A percentile compares a stretch with the other conserved stretches of the same genome.
Evolutionary conservation across 2,329 filamentous ascomycete species (phyloP).

Genomic region (Sclerotinia borealis): DNA sequence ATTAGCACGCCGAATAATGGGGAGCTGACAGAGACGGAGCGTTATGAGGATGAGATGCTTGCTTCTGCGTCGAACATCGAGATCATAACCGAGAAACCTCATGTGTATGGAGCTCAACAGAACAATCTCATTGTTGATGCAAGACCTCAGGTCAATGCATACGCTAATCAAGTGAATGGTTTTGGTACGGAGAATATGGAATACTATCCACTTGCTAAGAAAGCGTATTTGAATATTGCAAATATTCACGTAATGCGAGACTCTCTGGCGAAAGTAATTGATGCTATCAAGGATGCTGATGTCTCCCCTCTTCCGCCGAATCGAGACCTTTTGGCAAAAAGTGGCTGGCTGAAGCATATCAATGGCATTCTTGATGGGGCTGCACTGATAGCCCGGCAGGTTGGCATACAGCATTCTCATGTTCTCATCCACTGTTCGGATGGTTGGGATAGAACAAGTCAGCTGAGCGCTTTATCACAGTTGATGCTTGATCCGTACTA

Average conservation of each 20-base stretch:
- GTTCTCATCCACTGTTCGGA: constrained; percentile 97
- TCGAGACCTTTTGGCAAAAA: constrained; percentile 72
- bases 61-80: constrained; percentile 39
- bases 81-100: constrained; percentile 51
- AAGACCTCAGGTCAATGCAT: constrained; percentile 86
- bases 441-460: constrained; percentile 95
- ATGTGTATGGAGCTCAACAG: constrained; percentile 87
- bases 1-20: constrained; percentile 30
- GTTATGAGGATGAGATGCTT: constrained; percentile 63
- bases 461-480: constrained; percentile 85
- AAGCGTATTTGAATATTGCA: constrained; percentile 90
- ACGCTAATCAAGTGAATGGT: constrained; percentile 88
- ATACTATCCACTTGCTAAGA: constrained; percentile 86
- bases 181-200: constrained; percentile 97
- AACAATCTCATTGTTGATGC: constrained; percentile 94
- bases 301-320: constrained; percentile 77
- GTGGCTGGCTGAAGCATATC: constrained; percentile 89
- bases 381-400: constrained; percentile 74
- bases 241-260: constrained; percentile 98
- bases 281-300: constrained; percentile 88
- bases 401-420: constrained; percentile 89
- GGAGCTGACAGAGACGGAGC: constrained; percentile 57
- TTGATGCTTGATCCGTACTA: constrained; percentile 95
- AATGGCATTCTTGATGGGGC: constrained; percentile 77
- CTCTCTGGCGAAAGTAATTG: constrained; percentile 80